Evolutionary conservation across 768 basidiomycete genomes (phyloP).

Genomic region (Russula sp.): DNA sequence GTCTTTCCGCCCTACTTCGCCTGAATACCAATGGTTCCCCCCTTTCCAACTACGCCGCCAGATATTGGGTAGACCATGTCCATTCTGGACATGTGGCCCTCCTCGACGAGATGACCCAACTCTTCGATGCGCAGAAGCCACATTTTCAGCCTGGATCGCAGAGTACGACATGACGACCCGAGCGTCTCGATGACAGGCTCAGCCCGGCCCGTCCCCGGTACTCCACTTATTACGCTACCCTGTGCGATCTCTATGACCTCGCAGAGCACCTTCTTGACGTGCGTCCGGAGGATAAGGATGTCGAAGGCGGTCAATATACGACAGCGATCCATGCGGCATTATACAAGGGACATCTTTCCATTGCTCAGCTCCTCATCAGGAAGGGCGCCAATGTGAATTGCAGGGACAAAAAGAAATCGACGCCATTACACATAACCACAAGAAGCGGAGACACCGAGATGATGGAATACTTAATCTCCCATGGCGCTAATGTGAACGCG

Average conservation of each 20-base stretch:
- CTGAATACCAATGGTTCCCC: neutral
- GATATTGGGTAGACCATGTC: constrained; percentile 4
- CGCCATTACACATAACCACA: neutral
- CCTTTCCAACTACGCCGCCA: neutral
- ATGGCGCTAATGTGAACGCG: neutral
- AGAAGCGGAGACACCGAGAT: neutral
- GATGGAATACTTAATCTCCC: neutral
- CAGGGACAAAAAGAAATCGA: neutral
- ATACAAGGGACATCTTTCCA: neutral
- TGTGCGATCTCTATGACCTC: neutral
- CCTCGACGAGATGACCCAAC: neutral
- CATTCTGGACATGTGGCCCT: no score
- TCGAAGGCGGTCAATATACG: neutral
- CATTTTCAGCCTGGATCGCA: neutral
- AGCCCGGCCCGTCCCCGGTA: no score
- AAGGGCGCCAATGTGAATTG: neutral
- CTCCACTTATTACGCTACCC: constrained; percentile 3
- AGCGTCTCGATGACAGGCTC: no score
- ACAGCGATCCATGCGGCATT: neutral
- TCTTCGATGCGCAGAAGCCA: neutral
- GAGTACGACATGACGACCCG: neutral
- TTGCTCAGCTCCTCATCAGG: neutral
- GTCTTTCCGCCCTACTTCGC: neutral
- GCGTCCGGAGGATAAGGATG: neutral
- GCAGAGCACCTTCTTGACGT: neutral